Evolutionary conservation across 345 rosid species (phyloP).

Genomic region (Anacardium occidentale): DNA sequence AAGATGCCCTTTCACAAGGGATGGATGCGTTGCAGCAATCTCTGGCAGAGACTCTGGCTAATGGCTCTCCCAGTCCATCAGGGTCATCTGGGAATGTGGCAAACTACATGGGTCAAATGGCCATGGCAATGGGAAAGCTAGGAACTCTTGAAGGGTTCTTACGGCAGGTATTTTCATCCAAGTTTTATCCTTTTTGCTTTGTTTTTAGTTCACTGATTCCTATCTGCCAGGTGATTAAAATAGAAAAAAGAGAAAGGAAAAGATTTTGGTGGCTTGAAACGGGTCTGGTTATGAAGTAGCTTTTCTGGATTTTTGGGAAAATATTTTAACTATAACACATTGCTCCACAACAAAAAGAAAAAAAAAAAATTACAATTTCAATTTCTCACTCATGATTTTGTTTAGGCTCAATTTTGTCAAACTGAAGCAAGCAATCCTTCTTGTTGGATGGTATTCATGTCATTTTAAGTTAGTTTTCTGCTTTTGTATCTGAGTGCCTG

Average conservation of each 20-base stretch:
- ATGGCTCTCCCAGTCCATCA: constrained; percentile 58
- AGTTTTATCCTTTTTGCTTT: not conserved
- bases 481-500: no score
- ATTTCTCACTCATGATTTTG: no score
- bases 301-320: not conserved
- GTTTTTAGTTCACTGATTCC: not conserved
- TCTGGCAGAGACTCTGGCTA: constrained; percentile 78
- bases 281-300: not conserved
- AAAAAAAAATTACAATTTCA: no score
- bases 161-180: constrained; percentile 56
- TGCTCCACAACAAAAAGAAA: no score
- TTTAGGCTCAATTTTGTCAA: not conserved
- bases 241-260: not conserved
- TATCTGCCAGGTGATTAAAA: not conserved
- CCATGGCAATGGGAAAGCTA: constrained; percentile 98
- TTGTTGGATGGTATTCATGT: not conserved
- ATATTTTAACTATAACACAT: no score
- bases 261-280: not conserved
- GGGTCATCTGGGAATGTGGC: constrained; percentile 80
- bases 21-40: constrained; percentile 93
- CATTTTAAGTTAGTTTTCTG: not conserved
- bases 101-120: constrained; percentile 99
- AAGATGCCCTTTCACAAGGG: constrained; percentile 92
- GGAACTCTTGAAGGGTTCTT: constrained; percentile 87
- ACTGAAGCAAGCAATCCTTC: not conserved